phyloP scores from a whole-genome alignment of 148 eudicot species.

The Rhododendron mucronatum region DNA sequence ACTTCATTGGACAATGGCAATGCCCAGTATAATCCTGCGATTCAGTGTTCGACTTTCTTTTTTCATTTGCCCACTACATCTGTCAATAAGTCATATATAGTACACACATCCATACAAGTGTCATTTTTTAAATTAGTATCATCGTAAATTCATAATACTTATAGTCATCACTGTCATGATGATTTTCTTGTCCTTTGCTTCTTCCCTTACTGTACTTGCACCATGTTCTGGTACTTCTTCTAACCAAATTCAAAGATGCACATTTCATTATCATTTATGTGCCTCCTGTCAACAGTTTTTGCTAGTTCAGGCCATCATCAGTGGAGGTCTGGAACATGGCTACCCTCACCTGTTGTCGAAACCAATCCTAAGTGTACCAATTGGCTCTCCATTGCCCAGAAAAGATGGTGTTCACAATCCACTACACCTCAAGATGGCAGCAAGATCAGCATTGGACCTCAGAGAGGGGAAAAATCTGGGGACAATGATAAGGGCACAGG shows the following conservation, averaged over 20 bases:
- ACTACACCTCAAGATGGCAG: slow-evolving; percentile 41
- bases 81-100: neutral
- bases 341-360: slow-evolving; percentile 18
- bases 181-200: neutral
- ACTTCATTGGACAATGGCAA: neutral
- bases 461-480: slow-evolving; percentile 24
- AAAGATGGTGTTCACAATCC: slow-evolving; percentile 57
- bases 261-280: neutral
- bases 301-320: slow-evolving; percentile 43
- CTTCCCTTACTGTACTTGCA: neutral
- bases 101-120: neutral
- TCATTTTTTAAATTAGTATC: neutral
- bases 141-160: neutral
- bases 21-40: neutral
- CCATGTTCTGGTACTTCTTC: neutral
- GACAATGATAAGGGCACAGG: slow-evolving; percentile 37
- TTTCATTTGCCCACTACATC: neutral
- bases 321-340: slow-evolving; percentile 32
- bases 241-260: neutral
- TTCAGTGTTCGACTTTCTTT: neutral
- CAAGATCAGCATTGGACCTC: slow-evolving; percentile 87
- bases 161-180: neutral
- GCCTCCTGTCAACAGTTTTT: neutral
- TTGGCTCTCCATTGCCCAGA: slow-evolving; percentile 33
- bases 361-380: slow-evolving; percentile 22